A percentile compares a stretch with the other conserved stretches of the same genome.
phyloP scores from a whole-genome alignment of 345 rosid species.

The Mangifera indica region DNA sequence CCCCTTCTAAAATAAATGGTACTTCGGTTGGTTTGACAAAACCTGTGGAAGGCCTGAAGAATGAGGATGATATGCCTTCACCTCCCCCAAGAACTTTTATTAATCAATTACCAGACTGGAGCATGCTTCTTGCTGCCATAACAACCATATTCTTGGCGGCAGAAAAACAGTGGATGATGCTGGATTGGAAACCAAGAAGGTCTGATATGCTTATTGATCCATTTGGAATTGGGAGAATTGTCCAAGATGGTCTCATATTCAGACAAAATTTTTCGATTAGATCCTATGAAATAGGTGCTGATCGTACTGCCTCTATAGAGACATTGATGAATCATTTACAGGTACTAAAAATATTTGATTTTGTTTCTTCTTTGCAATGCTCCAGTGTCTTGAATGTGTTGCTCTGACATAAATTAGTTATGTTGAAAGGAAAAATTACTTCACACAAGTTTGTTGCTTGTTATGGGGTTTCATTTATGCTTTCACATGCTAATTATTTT shows the following conservation, averaged over 20 bases:
- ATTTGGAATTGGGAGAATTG: conserved; percentile 79
- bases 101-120: conserved; percentile 97
- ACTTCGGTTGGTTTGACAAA: conserved; percentile 48
- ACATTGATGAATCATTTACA: conserved; percentile 96
- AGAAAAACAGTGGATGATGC: conserved; percentile 99
- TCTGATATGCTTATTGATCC: conserved; percentile 85
- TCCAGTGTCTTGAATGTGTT: background rate
- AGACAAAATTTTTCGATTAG: conserved; percentile 87
- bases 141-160: conserved; percentile 97
- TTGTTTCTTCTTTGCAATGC: background rate
- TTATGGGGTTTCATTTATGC: background rate
- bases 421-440: background rate
- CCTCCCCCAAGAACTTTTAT: conserved; percentile 88
- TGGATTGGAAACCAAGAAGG: conserved; percentile 94
- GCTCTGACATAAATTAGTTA: background rate
- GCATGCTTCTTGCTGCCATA: conserved; percentile 99
- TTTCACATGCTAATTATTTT: conserved; percentile 6
- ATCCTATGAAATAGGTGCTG: conserved; percentile 98
- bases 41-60: conserved; percentile 48
- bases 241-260: conserved; percentile 85
- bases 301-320: conserved; percentile 95
- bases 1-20: conserved; percentile 86
- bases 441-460: background rate
- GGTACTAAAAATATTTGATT: conserved; percentile 35
- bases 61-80: conserved; percentile 42